Evolutionary conservation across 208 protist species (phyloP), one percentile per base, ranked within the genome.

Genomic region (Kentomonas sorsogonicus): DNA sequence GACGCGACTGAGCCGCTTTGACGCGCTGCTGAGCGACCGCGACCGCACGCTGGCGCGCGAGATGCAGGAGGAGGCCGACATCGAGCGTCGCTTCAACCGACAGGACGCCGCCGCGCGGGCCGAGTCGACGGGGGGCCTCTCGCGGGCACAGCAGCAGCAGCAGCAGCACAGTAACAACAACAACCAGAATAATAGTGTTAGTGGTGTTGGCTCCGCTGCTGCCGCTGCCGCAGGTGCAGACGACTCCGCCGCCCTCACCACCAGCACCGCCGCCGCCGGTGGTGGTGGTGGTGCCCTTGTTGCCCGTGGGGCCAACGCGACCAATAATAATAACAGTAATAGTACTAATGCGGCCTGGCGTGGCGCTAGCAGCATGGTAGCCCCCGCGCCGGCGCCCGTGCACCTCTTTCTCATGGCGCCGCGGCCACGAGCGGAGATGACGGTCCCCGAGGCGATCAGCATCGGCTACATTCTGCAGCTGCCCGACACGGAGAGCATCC

Each of bases 401-500:
- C 86, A 93, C 52, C 65, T 93, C 22, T 93, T 93, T 58, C 64
- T 93, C 11, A 72, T 62, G 10, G 72, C 69, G 2, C 66, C 71
- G 10, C 74, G 69, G 36, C 86, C 86, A 0, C 72, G 74, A 16
- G 68, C 73, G 39, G 74, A 87, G 63, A 69, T 93, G 45, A 79
- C 72, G 20, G 53, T 93, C 43, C 57, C 54, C 44, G 86, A 93
- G 61, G 86, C 79, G 29, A 79, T 93, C 43, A 20, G 67, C 15
- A 71, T 89, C 15, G 86, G 86, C 39, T 90, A 83, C 45, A 77
- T 90, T 3, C 62, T 90, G 62, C 86, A 89, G 60, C 75, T 93
- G 43, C 86, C 86, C 1, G 72, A 78, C 64, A 79, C 73, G 40
- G 50, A 76, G 40, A 52, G 72, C 39, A 93, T 93, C 36, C 79